Percentiles rank a stretch among this genome's conserved stretches.
These are phyloP conservation scores for Thymus quinquecostatus DNA, from an alignment of 257 asterid species.

Conservation along the genomic window DNA sequence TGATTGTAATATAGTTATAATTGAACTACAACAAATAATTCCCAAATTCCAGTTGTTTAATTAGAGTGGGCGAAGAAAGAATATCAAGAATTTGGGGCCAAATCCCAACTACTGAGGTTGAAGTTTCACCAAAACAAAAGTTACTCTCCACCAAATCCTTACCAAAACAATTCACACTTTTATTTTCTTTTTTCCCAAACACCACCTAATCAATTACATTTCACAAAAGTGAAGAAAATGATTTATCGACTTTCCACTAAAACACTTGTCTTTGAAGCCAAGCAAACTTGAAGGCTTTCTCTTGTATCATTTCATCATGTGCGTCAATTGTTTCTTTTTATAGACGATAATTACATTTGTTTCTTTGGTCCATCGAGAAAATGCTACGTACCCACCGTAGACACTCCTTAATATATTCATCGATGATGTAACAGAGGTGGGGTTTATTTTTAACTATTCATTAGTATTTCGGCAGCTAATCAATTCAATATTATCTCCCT, in stretches of 20 bases:
- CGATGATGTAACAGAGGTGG: no score
- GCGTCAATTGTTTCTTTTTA: not conserved
- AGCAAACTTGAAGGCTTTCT: constrained; percentile 35
- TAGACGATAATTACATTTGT: no score
- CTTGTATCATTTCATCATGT: constrained; percentile 28
- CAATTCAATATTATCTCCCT: not conserved
- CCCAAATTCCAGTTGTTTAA: not conserved
- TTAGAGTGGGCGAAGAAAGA: not conserved
- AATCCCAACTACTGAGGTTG: constrained; percentile 42
- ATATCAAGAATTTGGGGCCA: constrained; percentile 15
- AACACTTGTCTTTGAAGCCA: constrained; percentile 48
- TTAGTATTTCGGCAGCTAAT: not conserved
- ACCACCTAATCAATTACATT: constrained; percentile 6
- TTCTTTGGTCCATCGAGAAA: not conserved
- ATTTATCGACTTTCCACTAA: constrained; percentile 38
- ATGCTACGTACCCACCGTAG: no score
- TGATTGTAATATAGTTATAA: constrained; percentile 14
- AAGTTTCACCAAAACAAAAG: constrained; percentile 35
- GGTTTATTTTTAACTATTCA: no score
- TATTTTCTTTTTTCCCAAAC: not conserved
- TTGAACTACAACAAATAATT: not conserved
- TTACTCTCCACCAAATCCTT: constrained; percentile 34
- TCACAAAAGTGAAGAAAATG: constrained; percentile 36
- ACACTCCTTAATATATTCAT: no score
- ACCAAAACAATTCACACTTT: constrained; percentile 27